Evolutionary conservation across 1,284 basidiomycete genomes (phyloP), one percentile per base, ranked within the genome.

Genomic region (Ganoderma boninense): DNA sequence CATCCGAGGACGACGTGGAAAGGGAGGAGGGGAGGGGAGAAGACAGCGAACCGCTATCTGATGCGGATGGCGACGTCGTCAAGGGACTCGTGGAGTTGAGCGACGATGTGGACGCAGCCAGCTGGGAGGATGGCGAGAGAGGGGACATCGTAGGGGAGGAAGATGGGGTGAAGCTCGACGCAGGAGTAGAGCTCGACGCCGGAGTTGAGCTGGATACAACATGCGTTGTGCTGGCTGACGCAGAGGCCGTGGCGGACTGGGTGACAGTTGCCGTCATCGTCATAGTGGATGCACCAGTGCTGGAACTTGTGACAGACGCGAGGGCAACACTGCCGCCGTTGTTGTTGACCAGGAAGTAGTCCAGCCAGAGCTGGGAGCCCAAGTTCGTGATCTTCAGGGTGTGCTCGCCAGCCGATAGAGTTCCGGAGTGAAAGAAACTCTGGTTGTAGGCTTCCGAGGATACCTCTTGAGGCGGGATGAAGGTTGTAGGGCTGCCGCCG

Each of bases 331-430:
- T n/a, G n/a, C 23, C 49, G 2, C 23, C 23, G 16, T 35, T 29
- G 35, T 60, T 11, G 35, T 4, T 16, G 57, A 60, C 57, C 4
- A 4, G 8, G 20, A 60, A 23, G 57, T 40, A 60, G 11, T 60
- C 57, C n/a, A 60, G 7, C 57, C 57, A 60, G 2, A 60, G 57
- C 35, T 60, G 35, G 4, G 35, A n/a, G 8, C 57, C 57, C 20
- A 60, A 10, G 38, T 60, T 60, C n/a, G 57, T 60, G 57, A 60
- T 40, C 20, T 11, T 6, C 20, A 60, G 57, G 20, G 57, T 60
- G 11, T 60, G 57, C 35, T 40, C 20, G 7, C 57, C 57, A 0
- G 18, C 18, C 0, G 18, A 8, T 11, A 60, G 57, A 4, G 35
- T 20, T 2, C 57, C 57, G 0, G 57, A 60, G 4, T 13, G 6